Percentiles rank a stretch among this genome's conserved stretches.
These are phyloP conservation scores for Trametes pubescens DNA, from an alignment of 1,284 basidiomycete species.

Conservation along the genomic window DNA sequence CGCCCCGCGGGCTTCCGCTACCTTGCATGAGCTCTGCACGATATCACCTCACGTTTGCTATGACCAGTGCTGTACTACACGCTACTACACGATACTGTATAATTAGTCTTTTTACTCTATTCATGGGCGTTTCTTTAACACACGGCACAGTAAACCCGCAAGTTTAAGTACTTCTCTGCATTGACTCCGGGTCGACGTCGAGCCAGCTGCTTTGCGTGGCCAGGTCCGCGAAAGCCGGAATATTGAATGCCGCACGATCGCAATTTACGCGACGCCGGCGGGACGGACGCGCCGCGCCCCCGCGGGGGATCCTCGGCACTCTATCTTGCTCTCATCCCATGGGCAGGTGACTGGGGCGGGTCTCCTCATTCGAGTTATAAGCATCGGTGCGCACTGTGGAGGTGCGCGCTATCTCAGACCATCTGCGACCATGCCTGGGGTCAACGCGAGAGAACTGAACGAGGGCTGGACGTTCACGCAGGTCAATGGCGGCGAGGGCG, in stretches of 20 bases:
- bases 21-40: slow-evolving; percentile 25
- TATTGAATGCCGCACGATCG: slow-evolving; percentile 24
- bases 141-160: neutral
- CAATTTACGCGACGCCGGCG: slow-evolving; percentile 15
- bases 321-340: slow-evolving; percentile 5
- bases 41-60: neutral
- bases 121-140: neutral
- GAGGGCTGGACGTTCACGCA: slow-evolving; percentile 75
- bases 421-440: slow-evolving; percentile 6
- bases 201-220: too few species aligned
- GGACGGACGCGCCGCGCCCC: slow-evolving; percentile 8
- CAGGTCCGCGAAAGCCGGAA: slow-evolving; percentile 16
- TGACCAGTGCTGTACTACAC: slow-evolving; percentile 7
- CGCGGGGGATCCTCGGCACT: slow-evolving; percentile 17
- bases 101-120: neutral
- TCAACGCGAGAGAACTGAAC: slow-evolving; percentile 36
- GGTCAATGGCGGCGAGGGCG: slow-evolving; percentile 41
- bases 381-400: neutral
- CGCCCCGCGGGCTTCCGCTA: slow-evolving; percentile 58
- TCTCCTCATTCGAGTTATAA: neutral
- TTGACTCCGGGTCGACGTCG: too few species aligned
- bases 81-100: slow-evolving; percentile 7
- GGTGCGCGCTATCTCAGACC: neutral
- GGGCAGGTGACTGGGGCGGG: slow-evolving; percentile 17
- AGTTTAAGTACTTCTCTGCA: neutral